These are phyloP conservation scores for Nitzschia sp. DNA, from an alignment of 108 stramenopile genomes.

Conservation along the genomic window DNA sequence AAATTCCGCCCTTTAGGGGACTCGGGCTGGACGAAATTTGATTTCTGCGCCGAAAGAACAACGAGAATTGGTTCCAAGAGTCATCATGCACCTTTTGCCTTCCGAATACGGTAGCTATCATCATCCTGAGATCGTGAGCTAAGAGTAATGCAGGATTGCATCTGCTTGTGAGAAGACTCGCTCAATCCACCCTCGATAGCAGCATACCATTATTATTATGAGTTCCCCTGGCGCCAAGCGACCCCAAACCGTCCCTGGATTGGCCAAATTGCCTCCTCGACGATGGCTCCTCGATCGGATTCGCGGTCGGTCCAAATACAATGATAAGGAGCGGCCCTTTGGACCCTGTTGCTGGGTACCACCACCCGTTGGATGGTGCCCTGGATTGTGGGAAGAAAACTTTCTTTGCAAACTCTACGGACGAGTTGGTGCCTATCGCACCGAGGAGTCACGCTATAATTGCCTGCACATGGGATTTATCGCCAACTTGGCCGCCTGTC, in stretches of 20 bases:
- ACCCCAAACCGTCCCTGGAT: not conserved
- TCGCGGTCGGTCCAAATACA: slow-evolving; percentile 40
- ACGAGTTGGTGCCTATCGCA: slow-evolving; percentile 5
- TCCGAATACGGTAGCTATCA: no score
- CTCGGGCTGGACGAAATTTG: slow-evolving; percentile 1
- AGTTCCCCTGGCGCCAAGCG: not conserved
- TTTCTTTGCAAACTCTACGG: slow-evolving; percentile 23
- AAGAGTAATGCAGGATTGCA: no score
- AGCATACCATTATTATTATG: no score
- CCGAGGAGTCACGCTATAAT: slow-evolving; percentile 22
- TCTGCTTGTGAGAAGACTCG: no score
- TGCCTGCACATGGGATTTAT: slow-evolving; percentile 33
- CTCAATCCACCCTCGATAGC: no score
- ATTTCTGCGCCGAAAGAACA: no score
- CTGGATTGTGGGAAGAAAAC: slow-evolving; percentile 37
- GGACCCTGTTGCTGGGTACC: slow-evolving; percentile 42
- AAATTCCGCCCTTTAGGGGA: not conserved
- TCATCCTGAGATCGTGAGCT: no score
- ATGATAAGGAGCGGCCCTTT: slow-evolving; percentile 30
- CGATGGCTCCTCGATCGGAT: slow-evolving; percentile 49
- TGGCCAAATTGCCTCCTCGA: slow-evolving; percentile 2
- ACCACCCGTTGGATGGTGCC: slow-evolving; percentile 32
- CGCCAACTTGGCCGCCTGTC: slow-evolving; percentile 16
- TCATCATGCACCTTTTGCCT: no score
- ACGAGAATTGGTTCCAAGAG: no score